A percentile compares a stretch with the other conserved stretches of the same genome.
Conservation (phyloP, 2,329 filamentous ascomycete genomes). For the Thelonectria rubi region DNA sequence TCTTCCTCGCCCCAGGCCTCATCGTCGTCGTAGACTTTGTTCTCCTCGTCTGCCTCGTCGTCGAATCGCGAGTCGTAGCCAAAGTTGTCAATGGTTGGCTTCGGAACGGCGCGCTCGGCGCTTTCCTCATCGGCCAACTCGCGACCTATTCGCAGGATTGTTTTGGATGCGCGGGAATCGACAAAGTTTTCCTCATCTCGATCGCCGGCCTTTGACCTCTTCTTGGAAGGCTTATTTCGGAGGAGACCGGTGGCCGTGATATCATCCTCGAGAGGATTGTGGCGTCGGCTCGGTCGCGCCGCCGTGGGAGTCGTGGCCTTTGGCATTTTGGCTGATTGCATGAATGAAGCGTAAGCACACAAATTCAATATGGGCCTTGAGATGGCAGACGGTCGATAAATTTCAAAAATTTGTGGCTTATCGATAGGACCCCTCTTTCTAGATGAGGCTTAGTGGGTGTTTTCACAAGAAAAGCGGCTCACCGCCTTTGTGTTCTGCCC, state of each 20-base stretch:
- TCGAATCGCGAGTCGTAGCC: conserved; percentile 81
- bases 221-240: conserved; percentile 78
- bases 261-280: conserved; percentile 93
- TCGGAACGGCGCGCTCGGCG: conserved; percentile 53
- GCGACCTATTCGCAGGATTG: conserved; percentile 89
- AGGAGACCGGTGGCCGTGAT: conserved; percentile 75
- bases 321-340: conserved; percentile 68
- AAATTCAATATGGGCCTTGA: conserved; percentile 37
- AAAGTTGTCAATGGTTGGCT: conserved; percentile 65
- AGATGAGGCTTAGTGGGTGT: conserved; percentile 40
- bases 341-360: conserved; percentile 31
- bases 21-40: conserved; percentile 58
- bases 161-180: conserved; percentile 86
- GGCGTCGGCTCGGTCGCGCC: conserved; percentile 70
- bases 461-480: conserved; percentile 28
- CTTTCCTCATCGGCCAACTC: conserved; percentile 85
- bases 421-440: conserved; percentile 52
- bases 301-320: conserved; percentile 73
- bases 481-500: conserved; percentile 44
- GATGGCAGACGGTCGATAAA: conserved; percentile 35
- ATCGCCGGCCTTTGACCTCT: conserved; percentile 69
- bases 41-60: conserved; percentile 60
- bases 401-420: conserved; percentile 52
- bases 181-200: conserved; percentile 77
- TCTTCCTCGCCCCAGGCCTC: conserved; percentile 84